Percentiles rank a stretch among this genome's conserved stretches.
Evolutionary conservation across 805 yeast species (phyloP).

Genomic region (Lipomyces yamadae): DNA sequence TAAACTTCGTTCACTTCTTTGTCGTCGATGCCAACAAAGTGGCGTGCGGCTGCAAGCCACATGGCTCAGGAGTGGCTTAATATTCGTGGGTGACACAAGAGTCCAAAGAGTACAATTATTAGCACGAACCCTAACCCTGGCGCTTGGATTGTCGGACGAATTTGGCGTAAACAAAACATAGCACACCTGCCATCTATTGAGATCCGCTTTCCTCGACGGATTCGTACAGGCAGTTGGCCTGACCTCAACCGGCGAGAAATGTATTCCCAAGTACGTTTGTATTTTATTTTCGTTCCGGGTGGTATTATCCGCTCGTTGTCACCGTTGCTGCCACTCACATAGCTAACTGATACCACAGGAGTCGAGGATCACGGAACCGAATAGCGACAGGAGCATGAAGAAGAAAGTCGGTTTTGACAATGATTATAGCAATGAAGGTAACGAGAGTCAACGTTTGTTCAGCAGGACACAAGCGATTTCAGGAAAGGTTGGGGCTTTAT

Average conservation of each 20-base stretch:
- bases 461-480: background rate
- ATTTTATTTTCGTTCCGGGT: background rate
- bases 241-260: background rate
- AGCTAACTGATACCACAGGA: background rate
- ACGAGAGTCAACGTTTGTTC: conserved; percentile 11
- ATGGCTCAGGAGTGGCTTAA: no score
- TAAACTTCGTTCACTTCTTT: no score
- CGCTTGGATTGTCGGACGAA: no score
- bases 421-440: conserved; percentile 12
- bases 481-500: conserved; percentile 6
- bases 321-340: background rate
- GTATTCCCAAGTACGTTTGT: background rate
- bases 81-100: no score
- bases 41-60: no score
- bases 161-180: conserved; percentile 1
- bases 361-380: background rate
- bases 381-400: background rate
- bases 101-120: no score
- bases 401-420: conserved; percentile 13
- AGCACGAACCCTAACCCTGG: no score
- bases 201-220: background rate
- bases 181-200: background rate
- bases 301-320: background rate
- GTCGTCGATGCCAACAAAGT: no score
- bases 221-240: background rate